phyloP scores from a whole-genome alignment of 352 stramenopile genomes.

The Phytophthora pseudosyringae region DNA sequence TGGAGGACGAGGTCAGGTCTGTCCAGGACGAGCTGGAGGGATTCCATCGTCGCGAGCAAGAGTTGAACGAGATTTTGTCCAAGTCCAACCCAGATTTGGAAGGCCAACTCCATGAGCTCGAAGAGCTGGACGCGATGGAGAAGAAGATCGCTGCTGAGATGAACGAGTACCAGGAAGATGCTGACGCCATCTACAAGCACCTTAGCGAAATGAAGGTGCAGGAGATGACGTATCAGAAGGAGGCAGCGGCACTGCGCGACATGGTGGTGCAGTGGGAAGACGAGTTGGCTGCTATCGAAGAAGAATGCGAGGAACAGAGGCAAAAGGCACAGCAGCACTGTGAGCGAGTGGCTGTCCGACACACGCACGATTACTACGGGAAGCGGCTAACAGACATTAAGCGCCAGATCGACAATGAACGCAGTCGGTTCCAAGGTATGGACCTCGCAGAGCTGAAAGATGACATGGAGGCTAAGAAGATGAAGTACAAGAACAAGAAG shows the following conservation, averaged over 20 bases:
- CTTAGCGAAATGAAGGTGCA: slow-evolving; percentile 77
- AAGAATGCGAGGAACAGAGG: slow-evolving; percentile 66
- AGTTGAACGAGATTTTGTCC: slow-evolving; percentile 63
- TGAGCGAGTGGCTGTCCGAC: slow-evolving; percentile 65
- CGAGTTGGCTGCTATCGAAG: slow-evolving; percentile 50
- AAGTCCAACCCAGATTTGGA: slow-evolving; percentile 79
- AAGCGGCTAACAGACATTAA: slow-evolving; percentile 83
- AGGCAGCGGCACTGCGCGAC: slow-evolving; percentile 49
- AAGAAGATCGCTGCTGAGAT: slow-evolving; percentile 56
- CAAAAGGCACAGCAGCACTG: slow-evolving; percentile 69
- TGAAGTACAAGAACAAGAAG: slow-evolving; percentile 79
- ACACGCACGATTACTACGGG: slow-evolving; percentile 82
- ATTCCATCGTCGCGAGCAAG: slow-evolving; percentile 47
- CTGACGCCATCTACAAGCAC: slow-evolving; percentile 75
- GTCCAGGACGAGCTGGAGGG: slow-evolving; percentile 53
- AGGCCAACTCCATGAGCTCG: slow-evolving; percentile 58
- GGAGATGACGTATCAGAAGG: slow-evolving; percentile 67
- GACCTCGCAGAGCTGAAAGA: slow-evolving; percentile 75
- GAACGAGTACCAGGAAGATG: slow-evolving; percentile 64
- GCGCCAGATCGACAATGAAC: slow-evolving; percentile 77
- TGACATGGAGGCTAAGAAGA: slow-evolving; percentile 75
- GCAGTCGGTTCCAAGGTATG: slow-evolving; percentile 82
- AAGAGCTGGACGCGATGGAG: slow-evolving; percentile 60
- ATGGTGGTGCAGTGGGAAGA: slow-evolving; percentile 62
- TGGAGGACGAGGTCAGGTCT: slow-evolving; percentile 73